Evolutionary conservation across 2,329 filamentous ascomycete genomes (phyloP).

Genomic region (Bipolaris zeicola): DNA sequence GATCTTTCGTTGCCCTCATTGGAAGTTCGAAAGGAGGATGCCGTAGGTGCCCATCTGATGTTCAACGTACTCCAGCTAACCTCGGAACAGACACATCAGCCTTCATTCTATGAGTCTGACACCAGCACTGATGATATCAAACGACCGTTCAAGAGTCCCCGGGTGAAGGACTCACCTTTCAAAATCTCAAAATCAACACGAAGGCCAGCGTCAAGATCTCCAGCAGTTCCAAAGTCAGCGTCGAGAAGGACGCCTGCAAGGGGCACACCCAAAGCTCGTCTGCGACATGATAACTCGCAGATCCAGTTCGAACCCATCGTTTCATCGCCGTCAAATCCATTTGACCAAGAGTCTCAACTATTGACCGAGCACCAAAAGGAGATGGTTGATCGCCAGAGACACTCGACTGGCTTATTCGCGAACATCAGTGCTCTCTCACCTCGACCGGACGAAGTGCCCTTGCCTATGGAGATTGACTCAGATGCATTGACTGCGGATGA

Average conservation of each 20-base stretch:
- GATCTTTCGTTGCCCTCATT: constrained; percentile 59
- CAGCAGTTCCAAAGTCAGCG: constrained; percentile 26
- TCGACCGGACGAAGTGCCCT: constrained; percentile 22
- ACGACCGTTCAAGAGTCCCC: constrained; percentile 26
- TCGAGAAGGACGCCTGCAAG: constrained; percentile 31
- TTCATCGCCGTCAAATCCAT: constrained; percentile 58
- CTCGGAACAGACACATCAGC: constrained; percentile 18
- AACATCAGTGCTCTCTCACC: constrained; percentile 55
- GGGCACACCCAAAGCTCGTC: constrained; percentile 56
- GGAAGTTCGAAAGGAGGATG: constrained; percentile 43
- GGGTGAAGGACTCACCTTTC: constrained; percentile 36
- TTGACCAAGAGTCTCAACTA: constrained; percentile 67
- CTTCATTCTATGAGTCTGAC: constrained; percentile 50
- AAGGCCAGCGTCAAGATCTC: constrained; percentile 34
- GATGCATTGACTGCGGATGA: constrained; percentile 36
- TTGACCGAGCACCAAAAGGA: constrained; percentile 82
- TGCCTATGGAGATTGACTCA: constrained; percentile 38
- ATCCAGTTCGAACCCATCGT: constrained; percentile 75
- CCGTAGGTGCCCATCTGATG: constrained; percentile 46
- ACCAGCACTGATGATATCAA: constrained; percentile 23
- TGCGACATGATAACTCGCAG: constrained; percentile 82
- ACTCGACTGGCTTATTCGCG: constrained; percentile 69
- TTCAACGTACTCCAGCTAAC: constrained; percentile 51
- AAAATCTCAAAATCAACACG: constrained; percentile 31
- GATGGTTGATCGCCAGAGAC: constrained; percentile 72